These are phyloP conservation scores for Tetraselmis striata DNA, from an alignment of 139 green algal species.

Conservation along the genomic window DNA sequence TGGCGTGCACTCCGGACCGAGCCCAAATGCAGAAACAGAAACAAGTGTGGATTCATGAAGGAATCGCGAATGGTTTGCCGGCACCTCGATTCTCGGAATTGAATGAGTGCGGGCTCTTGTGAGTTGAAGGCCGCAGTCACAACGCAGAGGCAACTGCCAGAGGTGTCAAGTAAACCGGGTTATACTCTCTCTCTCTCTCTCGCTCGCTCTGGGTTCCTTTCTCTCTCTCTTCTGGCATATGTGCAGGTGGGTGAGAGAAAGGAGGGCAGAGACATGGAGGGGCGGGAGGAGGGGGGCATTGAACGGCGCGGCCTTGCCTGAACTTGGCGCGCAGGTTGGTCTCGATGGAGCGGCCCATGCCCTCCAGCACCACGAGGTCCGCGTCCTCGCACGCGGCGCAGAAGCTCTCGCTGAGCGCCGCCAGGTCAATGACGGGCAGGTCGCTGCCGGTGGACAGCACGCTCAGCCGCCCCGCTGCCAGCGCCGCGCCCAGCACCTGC, in stretches of 20 bases:
- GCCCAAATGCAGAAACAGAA: too few species aligned
- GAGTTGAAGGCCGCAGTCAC: too few species aligned
- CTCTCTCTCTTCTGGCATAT: too few species aligned
- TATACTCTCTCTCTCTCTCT: neutral
- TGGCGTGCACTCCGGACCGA: too few species aligned
- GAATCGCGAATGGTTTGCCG: too few species aligned
- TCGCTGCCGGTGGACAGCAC: conserved; percentile 68
- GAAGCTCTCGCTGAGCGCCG: conserved; percentile 17
- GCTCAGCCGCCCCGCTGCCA: conserved; percentile 29
- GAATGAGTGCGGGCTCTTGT: too few species aligned
- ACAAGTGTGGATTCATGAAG: too few species aligned
- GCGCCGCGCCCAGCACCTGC: conserved; percentile 6
- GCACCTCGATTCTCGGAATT: too few species aligned
- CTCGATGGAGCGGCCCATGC: conserved; percentile 87
- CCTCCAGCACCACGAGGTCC: conserved; percentile 86
- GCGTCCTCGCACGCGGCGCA: conserved; percentile 41
- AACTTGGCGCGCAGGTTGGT: conserved; percentile 80
- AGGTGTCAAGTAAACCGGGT: neutral
- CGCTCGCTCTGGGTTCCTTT: too few species aligned
- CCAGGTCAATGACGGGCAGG: conserved; percentile 83
- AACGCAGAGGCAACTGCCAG: neutral
- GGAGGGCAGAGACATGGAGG: neutral
- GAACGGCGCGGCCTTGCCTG: conserved; percentile 14
- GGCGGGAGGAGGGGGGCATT: neutral
- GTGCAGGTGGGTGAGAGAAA: too few species aligned